Evolutionary conservation across 2,329 filamentous ascomycete genomes (phyloP).

Genomic region (Phaeoacremonium minimum): DNA sequence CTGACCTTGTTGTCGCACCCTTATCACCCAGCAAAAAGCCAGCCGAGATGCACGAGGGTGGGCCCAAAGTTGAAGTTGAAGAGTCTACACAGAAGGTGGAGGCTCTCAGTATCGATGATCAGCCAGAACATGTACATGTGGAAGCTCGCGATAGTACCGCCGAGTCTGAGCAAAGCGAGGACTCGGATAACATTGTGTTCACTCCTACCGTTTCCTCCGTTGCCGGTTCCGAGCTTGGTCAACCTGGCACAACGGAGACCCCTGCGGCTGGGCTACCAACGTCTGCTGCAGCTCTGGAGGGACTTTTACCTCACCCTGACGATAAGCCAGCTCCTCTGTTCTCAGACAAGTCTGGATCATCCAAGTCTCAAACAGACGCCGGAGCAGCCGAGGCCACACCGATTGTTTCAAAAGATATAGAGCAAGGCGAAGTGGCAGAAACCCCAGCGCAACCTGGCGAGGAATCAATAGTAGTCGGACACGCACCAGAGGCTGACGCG

Average conservation of each 20-base stretch:
- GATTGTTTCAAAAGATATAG: conserved; percentile 2
- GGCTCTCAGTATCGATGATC: neutral
- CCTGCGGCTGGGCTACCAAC: conserved; percentile 2
- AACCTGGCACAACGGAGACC: conserved; percentile 3
- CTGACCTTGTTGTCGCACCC: conserved; percentile 52
- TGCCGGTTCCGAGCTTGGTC: conserved; percentile 7
- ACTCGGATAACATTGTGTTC: too few species aligned
- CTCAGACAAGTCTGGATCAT: conserved; percentile 6
- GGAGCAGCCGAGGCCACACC: conserved; percentile 4
- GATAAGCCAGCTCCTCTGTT: conserved; percentile 62
- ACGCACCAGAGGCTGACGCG: conserved; percentile 12
- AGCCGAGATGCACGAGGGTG: conserved; percentile 4
- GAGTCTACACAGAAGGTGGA: neutral
- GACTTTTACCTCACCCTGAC: conserved; percentile 41
- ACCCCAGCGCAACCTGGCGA: conserved; percentile 17
- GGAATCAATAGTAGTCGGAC: conserved; percentile 19
- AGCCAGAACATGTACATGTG: too few species aligned
- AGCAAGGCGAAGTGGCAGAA: conserved; percentile 2
- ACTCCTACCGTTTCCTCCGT: conserved; percentile 8
- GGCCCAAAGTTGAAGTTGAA: conserved; percentile 13
- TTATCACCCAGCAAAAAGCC: conserved; percentile 48
- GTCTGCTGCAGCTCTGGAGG: conserved; percentile 8
- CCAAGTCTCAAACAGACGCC: neutral
- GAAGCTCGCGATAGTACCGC: too few species aligned
- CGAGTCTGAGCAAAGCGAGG: too few species aligned